Evolutionary conservation across 2,329 filamentous ascomycete genomes (phyloP).

Genomic region (Didymella glomerata): DNA sequence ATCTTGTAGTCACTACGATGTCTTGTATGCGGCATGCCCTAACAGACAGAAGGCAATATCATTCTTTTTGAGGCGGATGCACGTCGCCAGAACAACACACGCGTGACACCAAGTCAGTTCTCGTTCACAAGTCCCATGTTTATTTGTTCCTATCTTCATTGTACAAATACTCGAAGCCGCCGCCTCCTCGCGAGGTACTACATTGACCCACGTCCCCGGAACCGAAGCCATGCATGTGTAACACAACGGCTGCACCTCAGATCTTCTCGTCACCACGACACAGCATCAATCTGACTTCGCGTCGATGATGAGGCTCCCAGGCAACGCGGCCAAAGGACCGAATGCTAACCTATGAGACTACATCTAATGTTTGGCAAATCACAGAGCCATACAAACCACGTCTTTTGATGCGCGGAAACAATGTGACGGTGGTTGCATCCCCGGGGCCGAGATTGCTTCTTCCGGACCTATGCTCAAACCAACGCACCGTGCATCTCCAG

Average conservation of each 20-base stretch:
- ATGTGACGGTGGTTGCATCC: too few species aligned
- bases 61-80: too few species aligned
- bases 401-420: too few species aligned
- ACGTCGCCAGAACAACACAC: too few species aligned
- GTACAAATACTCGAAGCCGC: neutral
- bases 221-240: neutral
- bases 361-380: too few species aligned
- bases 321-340: too few species aligned
- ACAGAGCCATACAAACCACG: too few species aligned
- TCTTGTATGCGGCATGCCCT: too few species aligned
- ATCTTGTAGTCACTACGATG: conserved; percentile 1
- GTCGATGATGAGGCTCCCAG: too few species aligned
- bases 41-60: too few species aligned
- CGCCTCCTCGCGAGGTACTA: neutral
- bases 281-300: neutral
- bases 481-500: neutral
- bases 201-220: neutral
- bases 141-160: neutral
- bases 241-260: conserved; percentile 1
- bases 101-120: neutral
- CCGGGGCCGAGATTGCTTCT: neutral
- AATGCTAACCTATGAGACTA: too few species aligned
- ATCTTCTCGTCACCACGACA: neutral
- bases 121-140: neutral
- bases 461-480: neutral